Evolutionary conservation across 225 moss, liverwort and hornwort genomes (phyloP).

Genomic region (Physcomitrellopsis africana): DNA sequence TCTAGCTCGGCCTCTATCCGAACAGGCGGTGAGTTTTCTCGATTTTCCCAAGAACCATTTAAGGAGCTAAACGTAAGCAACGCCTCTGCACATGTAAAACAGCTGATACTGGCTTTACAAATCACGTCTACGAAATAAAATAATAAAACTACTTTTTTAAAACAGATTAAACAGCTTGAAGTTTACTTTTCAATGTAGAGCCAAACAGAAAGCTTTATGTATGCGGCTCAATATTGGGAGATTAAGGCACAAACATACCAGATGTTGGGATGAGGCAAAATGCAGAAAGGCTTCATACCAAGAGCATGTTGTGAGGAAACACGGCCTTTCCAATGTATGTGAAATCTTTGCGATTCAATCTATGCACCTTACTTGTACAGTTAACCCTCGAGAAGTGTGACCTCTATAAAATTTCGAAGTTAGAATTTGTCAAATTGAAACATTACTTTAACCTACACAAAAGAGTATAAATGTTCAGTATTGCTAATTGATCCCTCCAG

Average conservation of each 20-base stretch:
- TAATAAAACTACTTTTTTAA: too few relatives aligned
- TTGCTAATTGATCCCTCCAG: too few relatives aligned
- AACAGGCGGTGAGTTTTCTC: conserved; percentile 39
- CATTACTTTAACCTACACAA: too few relatives aligned
- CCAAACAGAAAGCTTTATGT: conserved; percentile 76
- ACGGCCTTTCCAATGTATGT: conserved; percentile 66
- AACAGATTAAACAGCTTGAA: too few relatives aligned
- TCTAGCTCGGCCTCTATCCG: conserved; percentile 37
- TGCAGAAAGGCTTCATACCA: conserved; percentile 53
- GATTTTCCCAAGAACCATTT: neutral
- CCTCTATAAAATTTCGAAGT: too few relatives aligned
- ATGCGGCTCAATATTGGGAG: conserved; percentile 84
- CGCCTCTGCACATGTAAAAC: neutral
- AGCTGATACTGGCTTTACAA: conserved; percentile 12
- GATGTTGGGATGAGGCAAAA: conserved; percentile 54
- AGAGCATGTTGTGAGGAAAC: conserved; percentile 59
- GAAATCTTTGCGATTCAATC: neutral
- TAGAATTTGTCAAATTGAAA: too few relatives aligned
- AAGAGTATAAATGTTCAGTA: too few relatives aligned
- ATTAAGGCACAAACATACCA: conserved; percentile 55
- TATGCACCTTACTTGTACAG: too few relatives aligned
- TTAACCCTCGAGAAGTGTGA: too few relatives aligned
- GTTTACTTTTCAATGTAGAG: neutral
- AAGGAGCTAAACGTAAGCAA: conserved; percentile 5
- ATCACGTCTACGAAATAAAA: neutral